These are phyloP conservation scores for Pleurotus eryngii DNA, from an alignment of 768 basidiomycete species.

Conservation along the genomic window DNA sequence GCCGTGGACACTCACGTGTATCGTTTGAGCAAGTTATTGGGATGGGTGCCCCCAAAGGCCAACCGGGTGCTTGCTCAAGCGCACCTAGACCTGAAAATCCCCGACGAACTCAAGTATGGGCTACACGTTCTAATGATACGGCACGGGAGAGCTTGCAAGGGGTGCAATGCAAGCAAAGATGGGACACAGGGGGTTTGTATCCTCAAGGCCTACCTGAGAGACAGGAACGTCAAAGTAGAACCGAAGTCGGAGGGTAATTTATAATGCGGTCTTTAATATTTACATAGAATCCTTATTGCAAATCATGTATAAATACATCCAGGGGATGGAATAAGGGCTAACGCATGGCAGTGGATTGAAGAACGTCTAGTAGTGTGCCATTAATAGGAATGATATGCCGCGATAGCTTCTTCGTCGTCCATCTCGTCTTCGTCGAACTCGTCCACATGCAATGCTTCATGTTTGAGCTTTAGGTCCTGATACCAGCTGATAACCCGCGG, in stretches of 20 bases:
- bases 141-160: slow-evolving; percentile 52
- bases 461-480: not conserved
- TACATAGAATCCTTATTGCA: not conserved
- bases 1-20: slow-evolving; percentile 67
- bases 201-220: slow-evolving; percentile 28
- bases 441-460: not conserved
- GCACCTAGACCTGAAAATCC: slow-evolving; percentile 50
- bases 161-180: slow-evolving; percentile 39
- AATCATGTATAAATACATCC: no score
- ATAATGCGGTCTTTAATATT: not conserved
- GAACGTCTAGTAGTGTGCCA: no score
- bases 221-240: slow-evolving; percentile 1
- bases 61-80: slow-evolving; percentile 53
- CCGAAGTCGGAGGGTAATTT: not conserved
- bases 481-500: slow-evolving; percentile 62
- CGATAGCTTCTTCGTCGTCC: slow-evolving; percentile 27
- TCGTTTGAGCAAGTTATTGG: slow-evolving; percentile 46
- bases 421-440: slow-evolving; percentile 18
- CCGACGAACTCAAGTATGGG: slow-evolving; percentile 51
- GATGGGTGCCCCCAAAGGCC: slow-evolving; percentile 46
- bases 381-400: slow-evolving; percentile 16
- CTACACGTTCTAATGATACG: slow-evolving; percentile 57
- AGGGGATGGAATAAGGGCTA: no score
- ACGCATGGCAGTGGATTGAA: no score
- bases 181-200: slow-evolving; percentile 20